Evolutionary conservation across 768 basidiomycete genomes (phyloP), one percentile per base, ranked within the genome.

Genomic region (Naganishia friedmannii): DNA sequence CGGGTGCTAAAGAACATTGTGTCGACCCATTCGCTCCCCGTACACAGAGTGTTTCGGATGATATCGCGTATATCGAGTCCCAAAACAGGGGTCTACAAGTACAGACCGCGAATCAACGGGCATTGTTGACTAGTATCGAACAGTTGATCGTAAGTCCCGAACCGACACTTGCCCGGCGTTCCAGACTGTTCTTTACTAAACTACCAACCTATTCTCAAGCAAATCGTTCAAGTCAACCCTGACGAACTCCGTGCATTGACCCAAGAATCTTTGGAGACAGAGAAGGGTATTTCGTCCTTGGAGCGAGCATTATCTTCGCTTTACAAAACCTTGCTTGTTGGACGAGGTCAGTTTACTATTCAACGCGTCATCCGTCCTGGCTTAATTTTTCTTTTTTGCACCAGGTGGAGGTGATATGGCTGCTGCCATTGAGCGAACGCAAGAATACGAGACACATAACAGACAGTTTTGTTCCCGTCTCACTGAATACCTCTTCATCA

Each of bases 71-170:
- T 78, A 99, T 99, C 75, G 96, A 98, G 82, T 90, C 90, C 0
- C 95, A 98, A 80, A 93, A 95, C 78, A 87, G 94, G 56, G 96
- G 96, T 73, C 83, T 99, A 42, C 96, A 99, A 81, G 93, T 98
- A 3, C 95, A 98, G 77, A 98, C 89, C 10, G 92, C 95, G 77
- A 99, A 98, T 75, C 95, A 98, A 80, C 86, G 89, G 28, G 87
- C 88, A 19, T 84, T 99, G 10, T 82, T 98, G 51, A 84, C 83
- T 37, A 96, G 98, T 79, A 82, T 99, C 13, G 89, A 94, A 79
- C 91, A 91, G 75, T 84, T 99, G 28, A 83, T 98, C 76, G 94
- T 91, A 74, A 17, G 32, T 26, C 32, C 69, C 19, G 29, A 4
- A 51, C 29, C 26, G 19, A 55, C 37, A 15, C 42, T 0, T 48